A percentile compares a stretch with the other conserved stretches of the same genome.
phyloP scores from a whole-genome alignment of 257 asterid genomes.

The Petrea volubilis region DNA sequence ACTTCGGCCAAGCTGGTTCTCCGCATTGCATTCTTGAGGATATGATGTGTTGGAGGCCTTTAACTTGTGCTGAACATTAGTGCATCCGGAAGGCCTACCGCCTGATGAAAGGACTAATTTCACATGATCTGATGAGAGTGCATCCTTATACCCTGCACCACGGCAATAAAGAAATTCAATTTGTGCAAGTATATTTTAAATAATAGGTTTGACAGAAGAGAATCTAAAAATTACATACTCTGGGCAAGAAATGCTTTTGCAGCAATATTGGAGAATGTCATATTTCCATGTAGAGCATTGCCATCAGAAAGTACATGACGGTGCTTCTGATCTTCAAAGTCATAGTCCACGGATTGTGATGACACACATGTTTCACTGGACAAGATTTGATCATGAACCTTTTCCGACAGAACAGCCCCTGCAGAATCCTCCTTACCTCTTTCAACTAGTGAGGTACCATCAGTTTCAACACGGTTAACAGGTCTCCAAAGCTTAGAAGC shows the following conservation, averaged over 20 bases:
- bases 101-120: conserved; percentile 39
- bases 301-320: conserved; percentile 7
- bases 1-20: conserved; percentile 23
- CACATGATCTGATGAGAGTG: conserved; percentile 47
- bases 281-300: conserved; percentile 25
- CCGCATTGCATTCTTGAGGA: conserved; percentile 21
- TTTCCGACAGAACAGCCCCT: conserved; percentile 23
- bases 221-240: conserved; percentile 39
- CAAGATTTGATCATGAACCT: conserved; percentile 31
- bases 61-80: conserved; percentile 13
- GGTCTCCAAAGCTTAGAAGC: conserved; percentile 43
- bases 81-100: conserved; percentile 24
- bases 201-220: not conserved
- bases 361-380: conserved; percentile 39
- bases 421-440: conserved; percentile 20
- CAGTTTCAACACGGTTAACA: conserved; percentile 35
- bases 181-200: not conserved
- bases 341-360: conserved; percentile 23
- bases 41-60: conserved; percentile 20
- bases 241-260: conserved; percentile 53
- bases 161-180: not conserved
- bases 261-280: conserved; percentile 33
- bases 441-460: conserved; percentile 12
- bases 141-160: conserved; percentile 65
- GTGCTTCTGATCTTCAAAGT: conserved; percentile 14